Conservation (phyloP, 1,284 basidiomycete species). For the Ceratobasidium sp. region DNA sequence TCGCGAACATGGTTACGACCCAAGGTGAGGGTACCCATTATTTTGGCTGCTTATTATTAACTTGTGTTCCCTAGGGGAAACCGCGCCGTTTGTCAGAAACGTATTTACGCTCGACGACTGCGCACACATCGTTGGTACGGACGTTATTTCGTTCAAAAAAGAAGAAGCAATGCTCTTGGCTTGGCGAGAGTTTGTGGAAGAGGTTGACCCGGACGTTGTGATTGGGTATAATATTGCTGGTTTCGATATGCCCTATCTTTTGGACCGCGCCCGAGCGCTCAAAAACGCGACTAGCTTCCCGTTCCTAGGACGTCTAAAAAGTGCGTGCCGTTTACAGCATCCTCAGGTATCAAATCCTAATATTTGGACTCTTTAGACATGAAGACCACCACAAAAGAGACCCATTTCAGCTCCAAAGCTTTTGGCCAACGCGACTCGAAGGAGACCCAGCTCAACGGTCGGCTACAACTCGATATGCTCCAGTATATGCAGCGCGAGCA, state of each 20-base stretch:
- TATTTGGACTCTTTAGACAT: slow-evolving; percentile 63
- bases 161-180: slow-evolving; percentile 79
- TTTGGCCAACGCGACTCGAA: slow-evolving; percentile 96
- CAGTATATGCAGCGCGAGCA: slow-evolving; percentile 98
- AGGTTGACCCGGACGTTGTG: slow-evolving; percentile 92
- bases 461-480: slow-evolving; percentile 91
- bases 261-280: slow-evolving; percentile 88
- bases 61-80: slow-evolving; percentile 73
- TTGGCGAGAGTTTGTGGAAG: slow-evolving; percentile 88
- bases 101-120: slow-evolving; percentile 96
- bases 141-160: slow-evolving; percentile 87
- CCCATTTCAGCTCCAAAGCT: slow-evolving; percentile 96
- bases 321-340: slow-evolving; percentile 60
- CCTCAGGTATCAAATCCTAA: slow-evolving; percentile 25
- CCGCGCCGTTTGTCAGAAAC: slow-evolving; percentile 92
- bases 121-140: slow-evolving; percentile 92
- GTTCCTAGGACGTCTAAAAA: slow-evolving; percentile 81
- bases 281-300: slow-evolving; percentile 77
- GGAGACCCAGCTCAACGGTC: slow-evolving; percentile 88
- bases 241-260: slow-evolving; percentile 94
- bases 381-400: slow-evolving; percentile 85
- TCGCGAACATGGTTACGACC: slow-evolving; percentile 96
- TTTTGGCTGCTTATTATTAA: slow-evolving; percentile 43
- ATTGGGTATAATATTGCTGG: slow-evolving; percentile 94
- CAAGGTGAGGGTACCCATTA: slow-evolving; percentile 71